Base-by-base conservation (phyloP, 345 rosid species). In the Gossypium anomalum region DNA sequence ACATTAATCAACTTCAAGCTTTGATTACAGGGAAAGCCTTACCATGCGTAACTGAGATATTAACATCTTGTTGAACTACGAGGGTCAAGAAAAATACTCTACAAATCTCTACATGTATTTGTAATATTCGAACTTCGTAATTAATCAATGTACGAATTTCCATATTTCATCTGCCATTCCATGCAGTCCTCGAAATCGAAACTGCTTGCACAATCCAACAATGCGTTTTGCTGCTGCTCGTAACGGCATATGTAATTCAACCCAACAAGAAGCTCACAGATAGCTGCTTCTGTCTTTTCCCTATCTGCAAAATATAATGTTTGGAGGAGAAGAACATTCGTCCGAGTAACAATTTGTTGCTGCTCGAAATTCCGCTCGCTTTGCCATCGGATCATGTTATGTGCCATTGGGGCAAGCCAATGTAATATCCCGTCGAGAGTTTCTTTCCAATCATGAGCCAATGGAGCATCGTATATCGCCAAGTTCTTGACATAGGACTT, bases 311-410 rank as follows among this genome's bases (percentile, higher is more conserved):
- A 91, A 84, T 88, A 92, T 65, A 94, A 75, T 0, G 98, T 89
- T 79, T 92, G 94, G 56, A 94, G 92, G 71, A 94, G 80, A 78
- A 94, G 94, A 57, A 94, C 96, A 48, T 92, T 94, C 1, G 96
- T 89, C 74, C 94, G 74, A 34, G 84, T 80, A 67, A 89, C 93
- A 71, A 92, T 91, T 76, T 94, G 97, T 65, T 91, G 95, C 75
- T 92, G 97, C 87, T 92, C 98, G 41, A 94, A 91, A 74, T 92
- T 94, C 34, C 97, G 92, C 74, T 94, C 99, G 16, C 97, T 91
- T 74, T 94, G 99, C 99, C 98, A 94, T 59, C 93, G 75, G 76
- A 94, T 91, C 96, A 86, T 92, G 85, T 92, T 94, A 80, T 92
- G 99, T 2, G 98, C 99, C 48, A 94, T 80, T 0, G 98, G 99